Percentiles rank a stretch among this genome's conserved stretches.
Conservation (phyloP, 768 basidiomycete genomes). For the Russula foetens region DNA sequence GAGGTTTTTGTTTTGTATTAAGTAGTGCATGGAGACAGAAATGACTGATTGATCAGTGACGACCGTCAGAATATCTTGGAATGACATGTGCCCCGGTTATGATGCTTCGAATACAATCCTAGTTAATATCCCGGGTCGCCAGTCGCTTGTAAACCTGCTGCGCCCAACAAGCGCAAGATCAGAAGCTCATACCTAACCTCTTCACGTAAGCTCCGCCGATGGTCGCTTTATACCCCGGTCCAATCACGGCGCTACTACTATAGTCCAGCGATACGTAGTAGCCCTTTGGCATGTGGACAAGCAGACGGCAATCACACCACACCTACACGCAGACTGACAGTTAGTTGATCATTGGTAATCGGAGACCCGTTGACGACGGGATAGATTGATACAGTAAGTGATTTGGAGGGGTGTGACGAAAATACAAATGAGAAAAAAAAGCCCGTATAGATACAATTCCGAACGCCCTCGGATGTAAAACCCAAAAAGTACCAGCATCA, state of each 20-base stretch:
- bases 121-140: too few relatives aligned
- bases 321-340: neutral
- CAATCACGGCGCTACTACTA: neutral
- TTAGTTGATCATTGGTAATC: neutral
- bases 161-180: too few relatives aligned
- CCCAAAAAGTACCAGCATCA: neutral
- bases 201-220: neutral
- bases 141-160: too few relatives aligned
- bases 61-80: neutral
- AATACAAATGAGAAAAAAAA: conserved; percentile 6
- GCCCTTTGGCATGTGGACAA: too few relatives aligned
- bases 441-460: conserved; percentile 15
- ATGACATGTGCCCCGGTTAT: neutral
- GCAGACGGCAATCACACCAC: neutral
- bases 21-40: neutral
- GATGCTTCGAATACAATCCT: too few relatives aligned
- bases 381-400: conserved; percentile 7
- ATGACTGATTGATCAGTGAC: neutral
- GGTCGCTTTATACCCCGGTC: neutral
- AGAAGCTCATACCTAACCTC: neutral
- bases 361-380: neutral
- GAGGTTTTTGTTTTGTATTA: neutral
- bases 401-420: conserved; percentile 6
- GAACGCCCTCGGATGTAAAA: neutral
- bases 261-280: neutral